Evolutionary conservation across 2,329 filamentous ascomycete species (phyloP), one percentile per base, ranked within the genome.

Genomic region (Trichoderma sp.): DNA sequence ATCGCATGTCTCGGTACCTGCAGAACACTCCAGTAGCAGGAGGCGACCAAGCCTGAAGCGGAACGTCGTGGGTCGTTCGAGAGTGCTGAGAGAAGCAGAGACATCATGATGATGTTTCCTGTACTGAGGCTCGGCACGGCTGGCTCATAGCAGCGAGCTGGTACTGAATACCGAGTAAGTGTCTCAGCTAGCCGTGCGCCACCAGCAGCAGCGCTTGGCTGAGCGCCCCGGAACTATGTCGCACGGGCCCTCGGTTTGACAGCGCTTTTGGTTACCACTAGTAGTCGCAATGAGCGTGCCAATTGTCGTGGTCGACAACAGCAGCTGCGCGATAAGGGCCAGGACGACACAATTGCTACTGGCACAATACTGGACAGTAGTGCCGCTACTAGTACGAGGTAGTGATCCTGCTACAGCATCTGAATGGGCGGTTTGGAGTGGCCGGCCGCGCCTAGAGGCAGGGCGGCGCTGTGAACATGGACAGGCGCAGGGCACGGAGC

Each of bases 1-100:
- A 34, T 39, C 66, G 24, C 8, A 61, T 61, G 59, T 34, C 66
- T 18, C 16, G 59, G 66, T 68, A 68, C 66, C 66, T 68, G 66
- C 66, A 68, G 66, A 34, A 61, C 66, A 68, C 59, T 32, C 59
- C 28, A 21, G 10, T 58, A 30, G 26, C 28, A 49, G 18, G 30
- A 28, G 13, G 28, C 37, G 58, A 60, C 43, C 58, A 52, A 66
- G 37, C 51, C 34, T 18, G 63, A 66, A 66, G 63, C 63, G 52
- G 63, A 46, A 46, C 54, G 26, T n/a, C 63, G 54, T 58, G 63
- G 28, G 26, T 51, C 54, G 24, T 59, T 64, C 60, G 60, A 64
- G 63, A 66, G 54, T 26, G 51, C 37, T 34, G 49, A 10, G n/a
- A 66, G 52, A 66, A 66, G 60, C 46, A 18, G 43, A 21, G 24